Percentiles rank a stretch among this genome's conserved stretches.
Evolutionary conservation across 176 grass and related monocot genomes (phyloP).

Genomic region (Oryza officinalis): DNA sequence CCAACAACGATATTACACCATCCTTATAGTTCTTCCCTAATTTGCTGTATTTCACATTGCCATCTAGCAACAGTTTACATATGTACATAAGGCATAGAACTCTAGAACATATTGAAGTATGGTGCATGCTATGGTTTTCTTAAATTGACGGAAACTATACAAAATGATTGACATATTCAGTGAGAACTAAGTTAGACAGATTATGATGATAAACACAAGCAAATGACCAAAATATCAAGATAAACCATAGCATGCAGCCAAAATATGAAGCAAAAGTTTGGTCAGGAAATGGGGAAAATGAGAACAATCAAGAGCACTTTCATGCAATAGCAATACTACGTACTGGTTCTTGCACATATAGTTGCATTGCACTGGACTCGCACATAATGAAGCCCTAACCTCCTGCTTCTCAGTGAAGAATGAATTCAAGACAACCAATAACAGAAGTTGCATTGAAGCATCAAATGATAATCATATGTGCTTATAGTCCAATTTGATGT

Average conservation of each 20-base stretch:
- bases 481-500: constrained; percentile 44
- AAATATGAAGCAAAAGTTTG: not conserved
- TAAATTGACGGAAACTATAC: not conserved
- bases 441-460: not conserved
- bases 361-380: not conserved
- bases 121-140: not conserved
- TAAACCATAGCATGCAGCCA: not conserved
- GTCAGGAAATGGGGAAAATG: not conserved
- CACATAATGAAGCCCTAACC: not conserved
- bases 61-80: not conserved
- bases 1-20: not conserved
- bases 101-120: not conserved
- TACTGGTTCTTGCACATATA: constrained; percentile 2
- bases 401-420: constrained; percentile 1
- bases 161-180: not conserved
- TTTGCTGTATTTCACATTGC: constrained; percentile 3
- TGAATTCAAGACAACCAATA: not conserved
- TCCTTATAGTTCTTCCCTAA: not conserved
- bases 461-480: constrained; percentile 10
- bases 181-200: not conserved
- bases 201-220: not conserved
- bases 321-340: not conserved
- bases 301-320: not conserved
- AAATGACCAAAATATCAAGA: not conserved
- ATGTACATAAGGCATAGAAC: not conserved